Evolutionary conservation across 805 yeast genomes (phyloP).

Genomic region (Jamesozyma gamospora): DNA sequence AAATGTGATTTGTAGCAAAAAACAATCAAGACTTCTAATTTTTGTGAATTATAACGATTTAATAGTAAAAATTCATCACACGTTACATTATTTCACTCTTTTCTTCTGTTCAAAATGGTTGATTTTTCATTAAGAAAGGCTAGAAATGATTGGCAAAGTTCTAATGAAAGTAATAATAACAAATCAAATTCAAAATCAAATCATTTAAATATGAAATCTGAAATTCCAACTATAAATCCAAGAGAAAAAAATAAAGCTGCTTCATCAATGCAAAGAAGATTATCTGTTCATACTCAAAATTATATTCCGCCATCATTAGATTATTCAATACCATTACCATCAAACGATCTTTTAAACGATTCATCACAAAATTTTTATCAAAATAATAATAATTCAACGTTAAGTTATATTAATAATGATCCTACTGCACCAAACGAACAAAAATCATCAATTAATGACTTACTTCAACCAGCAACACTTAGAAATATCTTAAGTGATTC

Average conservation of each 20-base stretch:
- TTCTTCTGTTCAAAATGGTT: slow-evolving; percentile 16
- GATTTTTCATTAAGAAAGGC: slow-evolving; percentile 29
- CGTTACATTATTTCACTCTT: neutral
- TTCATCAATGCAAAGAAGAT: slow-evolving; percentile 35
- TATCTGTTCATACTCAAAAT: slow-evolving; percentile 32
- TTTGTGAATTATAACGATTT: too few species aligned
- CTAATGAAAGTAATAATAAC: slow-evolving; percentile 5
- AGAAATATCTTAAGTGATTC: slow-evolving; percentile 28
- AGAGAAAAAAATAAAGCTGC: slow-evolving; percentile 33
- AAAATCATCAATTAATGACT: neutral
- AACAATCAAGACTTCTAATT: too few species aligned
- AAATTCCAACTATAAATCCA: slow-evolving; percentile 29
- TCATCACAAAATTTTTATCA: neutral
- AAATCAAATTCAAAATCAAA: slow-evolving; percentile 6
- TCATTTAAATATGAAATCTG: slow-evolving; percentile 4
- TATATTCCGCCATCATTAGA: slow-evolving; percentile 24
- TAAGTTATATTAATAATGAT: neutral
- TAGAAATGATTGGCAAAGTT: slow-evolving; percentile 22
- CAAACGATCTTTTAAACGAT: neutral
- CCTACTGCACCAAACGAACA: neutral
- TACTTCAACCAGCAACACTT: slow-evolving; percentile 2
- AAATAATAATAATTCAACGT: neutral
- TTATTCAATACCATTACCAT: slow-evolving; percentile 24
- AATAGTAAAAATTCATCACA: too few species aligned
- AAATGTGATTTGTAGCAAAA: too few species aligned